Conservation (phyloP, 805 yeast species). For the Metschnikowia continentalis region DNA sequence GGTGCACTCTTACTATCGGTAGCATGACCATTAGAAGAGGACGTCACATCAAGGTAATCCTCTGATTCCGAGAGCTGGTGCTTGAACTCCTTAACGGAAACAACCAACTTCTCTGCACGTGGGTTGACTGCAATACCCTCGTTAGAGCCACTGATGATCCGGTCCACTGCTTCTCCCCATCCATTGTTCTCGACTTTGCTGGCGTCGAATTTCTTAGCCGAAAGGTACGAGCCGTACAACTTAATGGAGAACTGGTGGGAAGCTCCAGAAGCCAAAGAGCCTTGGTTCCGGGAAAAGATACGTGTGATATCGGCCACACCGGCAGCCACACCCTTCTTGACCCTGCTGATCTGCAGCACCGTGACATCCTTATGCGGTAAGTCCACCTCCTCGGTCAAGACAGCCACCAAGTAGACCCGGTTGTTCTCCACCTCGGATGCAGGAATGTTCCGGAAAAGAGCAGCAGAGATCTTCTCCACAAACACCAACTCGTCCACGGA, state of each 20-base stretch:
- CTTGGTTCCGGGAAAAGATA: conserved; percentile 62
- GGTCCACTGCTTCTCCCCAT: conserved; percentile 83
- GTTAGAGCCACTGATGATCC: conserved; percentile 70
- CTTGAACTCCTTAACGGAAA: conserved; percentile 71
- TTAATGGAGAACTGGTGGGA: conserved; percentile 69
- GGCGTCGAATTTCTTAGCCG: conserved; percentile 31
- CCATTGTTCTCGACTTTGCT: conserved; percentile 49
- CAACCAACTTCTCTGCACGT: conserved; percentile 65
- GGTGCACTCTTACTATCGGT: conserved; percentile 43
- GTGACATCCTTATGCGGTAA: conserved; percentile 31
- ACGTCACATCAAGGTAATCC: conserved; percentile 1
- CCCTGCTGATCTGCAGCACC: conserved; percentile 33
- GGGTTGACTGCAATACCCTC: conserved; percentile 79
- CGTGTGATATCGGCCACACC: conserved; percentile 85
- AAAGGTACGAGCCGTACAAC: conserved; percentile 65
- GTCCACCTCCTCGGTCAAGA: conserved; percentile 65
- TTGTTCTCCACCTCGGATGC: conserved; percentile 57
- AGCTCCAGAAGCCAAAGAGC: conserved; percentile 55
- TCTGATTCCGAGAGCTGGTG: conserved; percentile 33
- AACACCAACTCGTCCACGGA: conserved; percentile 51
- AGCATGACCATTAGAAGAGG: conserved; percentile 8
- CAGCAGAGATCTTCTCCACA: conserved; percentile 70
- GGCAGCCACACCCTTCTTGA: conserved; percentile 79
- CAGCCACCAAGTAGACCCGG: conserved; percentile 71
- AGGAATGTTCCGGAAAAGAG: conserved; percentile 74